Conservation (phyloP, 257 asterid species). For the Leptodermis oblonga region DNA sequence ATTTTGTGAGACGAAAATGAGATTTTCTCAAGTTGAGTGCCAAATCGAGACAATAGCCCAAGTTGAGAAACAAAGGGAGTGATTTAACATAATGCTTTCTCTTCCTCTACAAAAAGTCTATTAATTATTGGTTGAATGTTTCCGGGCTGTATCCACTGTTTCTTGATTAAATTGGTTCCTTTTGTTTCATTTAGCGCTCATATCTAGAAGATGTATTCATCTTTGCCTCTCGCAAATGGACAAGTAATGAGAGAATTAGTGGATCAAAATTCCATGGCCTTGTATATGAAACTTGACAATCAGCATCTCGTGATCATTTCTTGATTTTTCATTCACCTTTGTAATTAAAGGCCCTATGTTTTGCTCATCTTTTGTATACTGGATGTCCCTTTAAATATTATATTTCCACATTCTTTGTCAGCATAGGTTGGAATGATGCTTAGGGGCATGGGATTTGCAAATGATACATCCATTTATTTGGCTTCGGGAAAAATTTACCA, state of each 20-base stretch:
- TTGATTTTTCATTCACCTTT: background rate
- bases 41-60: too few species aligned
- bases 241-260: background rate
- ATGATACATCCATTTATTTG: conserved; percentile 62
- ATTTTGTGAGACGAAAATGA: too few species aligned
- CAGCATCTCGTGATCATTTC: background rate
- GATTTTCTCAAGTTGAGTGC: too few species aligned
- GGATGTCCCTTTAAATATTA: background rate
- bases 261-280: background rate
- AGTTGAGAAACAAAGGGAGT: too few species aligned
- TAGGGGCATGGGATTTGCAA: conserved; percentile 92
- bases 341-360: background rate
- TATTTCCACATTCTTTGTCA: conserved; percentile 37
- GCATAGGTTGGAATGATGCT: conserved; percentile 98
- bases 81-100: too few species aligned
- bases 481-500: conserved; percentile 78
- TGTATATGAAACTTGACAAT: background rate
- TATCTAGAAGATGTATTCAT: background rate
- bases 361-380: background rate
- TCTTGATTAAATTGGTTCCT: too few species aligned
- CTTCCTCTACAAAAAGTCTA: too few species aligned
- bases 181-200: too few species aligned
- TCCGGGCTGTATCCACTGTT: too few species aligned
- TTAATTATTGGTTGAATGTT: too few species aligned
- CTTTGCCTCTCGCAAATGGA: background rate